phyloP scores from a whole-genome alignment of 257 asterid genomes.

The Schizonepeta tenuifolia region DNA sequence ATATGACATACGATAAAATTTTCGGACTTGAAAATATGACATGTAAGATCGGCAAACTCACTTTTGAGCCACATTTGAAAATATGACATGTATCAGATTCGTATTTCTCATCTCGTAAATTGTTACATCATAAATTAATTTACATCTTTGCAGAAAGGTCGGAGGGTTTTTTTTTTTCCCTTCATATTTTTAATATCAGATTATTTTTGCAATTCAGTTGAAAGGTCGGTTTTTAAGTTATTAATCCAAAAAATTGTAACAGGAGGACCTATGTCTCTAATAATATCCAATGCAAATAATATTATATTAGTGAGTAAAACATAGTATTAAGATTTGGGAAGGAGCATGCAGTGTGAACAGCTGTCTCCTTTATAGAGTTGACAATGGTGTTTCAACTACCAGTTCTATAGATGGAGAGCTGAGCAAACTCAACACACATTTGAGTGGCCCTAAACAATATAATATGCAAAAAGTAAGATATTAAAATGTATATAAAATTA shows the following conservation, averaged over 20 bases:
- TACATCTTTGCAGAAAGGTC: too few species aligned
- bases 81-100: too few species aligned
- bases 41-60: too few species aligned
- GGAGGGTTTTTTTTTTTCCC: too few species aligned
- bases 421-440: constrained; percentile 19
- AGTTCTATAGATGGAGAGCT: constrained; percentile 27
- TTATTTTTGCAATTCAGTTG: too few species aligned
- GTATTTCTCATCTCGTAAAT: too few species aligned
- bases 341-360: constrained; percentile 38
- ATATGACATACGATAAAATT: too few species aligned
- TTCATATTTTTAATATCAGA: too few species aligned
- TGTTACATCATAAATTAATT: too few species aligned
- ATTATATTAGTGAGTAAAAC: background rate
- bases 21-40: too few species aligned
- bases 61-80: too few species aligned
- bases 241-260: background rate
- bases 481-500: background rate
- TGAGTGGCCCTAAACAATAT: constrained; percentile 28
- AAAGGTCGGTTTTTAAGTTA: too few species aligned
- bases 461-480: constrained; percentile 2
- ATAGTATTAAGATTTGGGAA: constrained; percentile 3
- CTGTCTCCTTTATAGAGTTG: constrained; percentile 42
- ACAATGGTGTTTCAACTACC: constrained; percentile 46
- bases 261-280: background rate
- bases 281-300: background rate